Evolutionary conservation across 352 stramenopile genomes (phyloP), one percentile per base, ranked within the genome.

Genomic region (Ochromonadaceae sp.): DNA sequence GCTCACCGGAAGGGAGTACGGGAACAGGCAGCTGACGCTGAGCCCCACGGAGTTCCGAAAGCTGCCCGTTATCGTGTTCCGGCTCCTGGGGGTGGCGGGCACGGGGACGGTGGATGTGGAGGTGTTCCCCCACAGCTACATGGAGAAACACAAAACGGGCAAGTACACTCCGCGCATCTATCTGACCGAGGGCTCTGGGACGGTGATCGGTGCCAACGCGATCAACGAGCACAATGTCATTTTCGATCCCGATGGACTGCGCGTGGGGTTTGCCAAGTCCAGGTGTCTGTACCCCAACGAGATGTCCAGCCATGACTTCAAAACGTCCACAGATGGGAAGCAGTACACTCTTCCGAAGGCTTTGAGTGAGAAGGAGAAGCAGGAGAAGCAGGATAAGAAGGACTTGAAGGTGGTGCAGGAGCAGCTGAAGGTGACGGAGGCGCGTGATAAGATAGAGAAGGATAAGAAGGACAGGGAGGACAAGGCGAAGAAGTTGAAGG

Each of bases 211-310:
- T 39, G 70, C 78, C 2, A 91, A 91, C 72, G 76, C 83, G 38
- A 86, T 90, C 79, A 63, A 77, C 58, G 74, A 77, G 20, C 74
- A 89, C 67, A 81, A 91, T 69, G 72, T 88, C 32, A 55, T 88
- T 0, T 91, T 88, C 68, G 78, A 90, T 60, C 77, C 74, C 67
- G 72, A 77, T 1, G 76, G 77, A 42, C 34, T 67, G 22, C 63
- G 72, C 14, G 69, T 86, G 42, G 79, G 79, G 36, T 83, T 79
- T 70, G 73, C 77, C 1, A 71, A 79, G 65, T 76, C 70, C 65
- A 36, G 77, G 48, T 86, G 79, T 68, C 75, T 82, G 46, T 85
- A 83, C 60, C 40, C 59, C 34, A 34, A 32, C 46, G 35, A 67
- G 10, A 60, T n/a, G n/a, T n/a, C n/a, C n/a, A n/a, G n/a, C n/a